A percentile compares a stretch with the other conserved stretches of the same genome.
Evolutionary conservation across 2,329 filamentous ascomycete genomes (phyloP).

Genomic region (Fusarium buharicum): DNA sequence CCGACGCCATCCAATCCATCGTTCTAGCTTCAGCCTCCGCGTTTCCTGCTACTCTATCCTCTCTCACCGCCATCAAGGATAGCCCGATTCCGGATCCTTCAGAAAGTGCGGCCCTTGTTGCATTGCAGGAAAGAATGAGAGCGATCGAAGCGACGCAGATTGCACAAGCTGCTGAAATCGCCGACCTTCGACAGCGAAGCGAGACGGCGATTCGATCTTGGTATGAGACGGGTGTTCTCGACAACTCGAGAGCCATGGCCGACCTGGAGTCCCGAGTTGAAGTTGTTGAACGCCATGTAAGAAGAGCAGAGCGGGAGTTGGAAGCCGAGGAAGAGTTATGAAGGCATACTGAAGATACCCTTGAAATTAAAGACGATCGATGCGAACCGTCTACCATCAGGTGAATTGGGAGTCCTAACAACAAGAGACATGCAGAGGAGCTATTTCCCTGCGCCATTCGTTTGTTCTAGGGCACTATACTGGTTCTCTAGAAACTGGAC

Average conservation of each 20-base stretch:
- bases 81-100: constrained; percentile 66
- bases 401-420: not conserved
- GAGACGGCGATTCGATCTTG: constrained; percentile 72
- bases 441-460: not conserved
- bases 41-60: constrained; percentile 66
- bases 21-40: constrained; percentile 66
- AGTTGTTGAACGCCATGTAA: constrained; percentile 71
- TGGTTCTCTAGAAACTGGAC: not conserved
- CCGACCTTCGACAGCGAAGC: constrained; percentile 70
- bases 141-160: constrained; percentile 69
- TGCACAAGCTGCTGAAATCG: constrained; percentile 70
- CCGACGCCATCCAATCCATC: constrained; percentile 62
- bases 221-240: constrained; percentile 78
- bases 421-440: not conserved
- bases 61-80: constrained; percentile 66
- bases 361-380: constrained; percentile 5
- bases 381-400: not conserved
- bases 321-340: constrained; percentile 44
- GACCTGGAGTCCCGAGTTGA: constrained; percentile 76
- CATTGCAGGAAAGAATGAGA: constrained; percentile 70
- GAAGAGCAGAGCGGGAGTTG: constrained; percentile 65
- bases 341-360: constrained; percentile 37
- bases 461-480: not conserved
- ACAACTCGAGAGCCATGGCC: constrained; percentile 74
- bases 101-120: constrained; percentile 65